Conservation (phyloP, 257 asterid genomes). For the Voacanga thouarsii region DNA sequence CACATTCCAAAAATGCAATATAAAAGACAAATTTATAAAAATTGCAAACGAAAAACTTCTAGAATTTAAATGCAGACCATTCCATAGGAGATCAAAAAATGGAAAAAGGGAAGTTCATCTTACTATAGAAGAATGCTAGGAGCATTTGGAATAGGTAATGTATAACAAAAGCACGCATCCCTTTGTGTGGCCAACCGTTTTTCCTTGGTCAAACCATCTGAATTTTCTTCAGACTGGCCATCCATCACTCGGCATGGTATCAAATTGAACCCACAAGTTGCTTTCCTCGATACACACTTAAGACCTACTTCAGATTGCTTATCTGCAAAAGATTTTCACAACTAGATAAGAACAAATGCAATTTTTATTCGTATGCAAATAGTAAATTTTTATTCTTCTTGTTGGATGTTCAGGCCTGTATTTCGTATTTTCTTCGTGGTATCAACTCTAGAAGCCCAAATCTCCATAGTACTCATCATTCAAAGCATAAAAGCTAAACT, state of each 20-base stretch:
- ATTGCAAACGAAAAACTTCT: neutral
- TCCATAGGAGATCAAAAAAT: neutral
- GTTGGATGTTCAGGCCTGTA: too few species aligned
- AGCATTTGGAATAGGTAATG: constrained; percentile 53
- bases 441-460: too few species aligned
- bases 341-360: neutral
- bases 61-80: neutral
- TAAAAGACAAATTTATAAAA: neutral
- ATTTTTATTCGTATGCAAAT: too few species aligned
- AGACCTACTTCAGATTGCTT: constrained; percentile 38
- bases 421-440: too few species aligned
- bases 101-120: constrained; percentile 18
- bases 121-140: constrained; percentile 59
- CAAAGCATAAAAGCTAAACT: too few species aligned
- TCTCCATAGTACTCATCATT: too few species aligned
- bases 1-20: neutral
- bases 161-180: constrained; percentile 57
- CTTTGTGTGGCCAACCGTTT: constrained; percentile 19
- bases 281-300: constrained; percentile 56
- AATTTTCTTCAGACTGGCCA: constrained; percentile 29
- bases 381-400: too few species aligned
- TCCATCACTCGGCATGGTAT: constrained; percentile 46
- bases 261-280: constrained; percentile 66
- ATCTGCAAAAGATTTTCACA: constrained; percentile 35
- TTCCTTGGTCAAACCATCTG: constrained; percentile 26